These are phyloP conservation scores for Aspergillus nanangensis DNA, from an alignment of 495 filamentous ascomycete species.

Conservation along the genomic window DNA sequence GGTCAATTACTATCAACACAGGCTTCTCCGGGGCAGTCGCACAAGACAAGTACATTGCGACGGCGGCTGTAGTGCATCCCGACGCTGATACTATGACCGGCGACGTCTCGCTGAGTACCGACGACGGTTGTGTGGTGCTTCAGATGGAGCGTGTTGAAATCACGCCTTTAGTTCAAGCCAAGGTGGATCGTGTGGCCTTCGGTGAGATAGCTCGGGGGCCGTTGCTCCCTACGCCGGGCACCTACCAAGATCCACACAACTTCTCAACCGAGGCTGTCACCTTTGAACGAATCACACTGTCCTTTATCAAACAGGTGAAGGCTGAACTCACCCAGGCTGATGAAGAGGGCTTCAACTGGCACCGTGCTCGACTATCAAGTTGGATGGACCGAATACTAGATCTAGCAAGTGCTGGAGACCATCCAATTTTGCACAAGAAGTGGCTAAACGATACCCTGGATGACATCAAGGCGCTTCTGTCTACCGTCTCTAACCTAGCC, in stretches of 20 bases:
- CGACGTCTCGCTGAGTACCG: background rate
- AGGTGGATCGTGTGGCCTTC: background rate
- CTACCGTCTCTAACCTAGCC: background rate
- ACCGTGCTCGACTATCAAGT: background rate
- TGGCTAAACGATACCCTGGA: background rate
- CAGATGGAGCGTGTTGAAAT: background rate
- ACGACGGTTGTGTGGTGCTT: background rate
- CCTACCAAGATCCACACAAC: background rate
- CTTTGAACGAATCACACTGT: background rate
- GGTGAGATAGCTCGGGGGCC: background rate
- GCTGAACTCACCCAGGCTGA: background rate
- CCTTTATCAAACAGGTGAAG: background rate
- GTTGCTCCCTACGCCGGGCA: background rate
- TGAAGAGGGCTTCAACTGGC: background rate
- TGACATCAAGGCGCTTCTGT: background rate
- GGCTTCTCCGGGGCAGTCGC: background rate
- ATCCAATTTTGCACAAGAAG: background rate
- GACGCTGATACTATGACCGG: background rate
- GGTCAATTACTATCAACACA: background rate
- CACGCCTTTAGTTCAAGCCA: background rate
- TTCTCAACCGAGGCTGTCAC: background rate
- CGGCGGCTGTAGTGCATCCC: background rate
- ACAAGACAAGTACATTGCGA: background rate
- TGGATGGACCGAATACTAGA: background rate
- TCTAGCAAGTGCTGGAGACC: background rate